A percentile compares a stretch with the other conserved stretches of the same genome.
phyloP scores from a whole-genome alignment of 768 basidiomycete genomes.

The Ramaria rubella region DNA sequence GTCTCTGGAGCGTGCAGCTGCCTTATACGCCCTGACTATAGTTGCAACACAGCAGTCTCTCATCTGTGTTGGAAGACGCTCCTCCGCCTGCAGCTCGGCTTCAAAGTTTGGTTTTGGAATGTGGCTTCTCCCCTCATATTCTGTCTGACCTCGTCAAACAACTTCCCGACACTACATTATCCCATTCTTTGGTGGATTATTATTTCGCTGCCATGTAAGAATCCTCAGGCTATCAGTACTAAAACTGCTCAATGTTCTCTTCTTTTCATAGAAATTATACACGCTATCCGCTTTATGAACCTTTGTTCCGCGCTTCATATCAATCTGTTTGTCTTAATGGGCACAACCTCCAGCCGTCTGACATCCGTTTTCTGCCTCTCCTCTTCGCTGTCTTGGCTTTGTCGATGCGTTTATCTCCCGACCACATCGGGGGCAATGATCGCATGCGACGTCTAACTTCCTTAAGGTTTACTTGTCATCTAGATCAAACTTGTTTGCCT shows the following conservation, averaged over 20 bases:
- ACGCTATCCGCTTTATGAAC: slow-evolving; percentile 84
- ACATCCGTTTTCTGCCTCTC: slow-evolving; percentile 83
- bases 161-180: slow-evolving; percentile 69
- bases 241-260: not conserved
- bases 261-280: slow-evolving; percentile 71
- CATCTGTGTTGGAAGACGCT: slow-evolving; percentile 16
- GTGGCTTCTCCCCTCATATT: slow-evolving; percentile 86
- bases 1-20: not conserved
- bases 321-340: slow-evolving; percentile 56
- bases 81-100: slow-evolving; percentile 69
- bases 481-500: slow-evolving; percentile 32
- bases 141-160: slow-evolving; percentile 86
- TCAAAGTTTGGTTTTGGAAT: slow-evolving; percentile 83
- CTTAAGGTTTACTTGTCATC: slow-evolving; percentile 91
- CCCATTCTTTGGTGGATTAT: slow-evolving; percentile 75
- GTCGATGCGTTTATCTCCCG: slow-evolving; percentile 78
- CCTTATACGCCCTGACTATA: not conserved
- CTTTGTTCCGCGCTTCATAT: slow-evolving; percentile 70
- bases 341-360: slow-evolving; percentile 60
- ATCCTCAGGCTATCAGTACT: not conserved
- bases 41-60: slow-evolving; percentile 7
- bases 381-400: slow-evolving; percentile 91
- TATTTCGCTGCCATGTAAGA: slow-evolving; percentile 71
- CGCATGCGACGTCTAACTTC: slow-evolving; percentile 71
- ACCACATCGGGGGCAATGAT: slow-evolving; percentile 75